Base-by-base conservation (phyloP, 805 yeast genomes). In the Metschnikowia vanudenii region DNA sequence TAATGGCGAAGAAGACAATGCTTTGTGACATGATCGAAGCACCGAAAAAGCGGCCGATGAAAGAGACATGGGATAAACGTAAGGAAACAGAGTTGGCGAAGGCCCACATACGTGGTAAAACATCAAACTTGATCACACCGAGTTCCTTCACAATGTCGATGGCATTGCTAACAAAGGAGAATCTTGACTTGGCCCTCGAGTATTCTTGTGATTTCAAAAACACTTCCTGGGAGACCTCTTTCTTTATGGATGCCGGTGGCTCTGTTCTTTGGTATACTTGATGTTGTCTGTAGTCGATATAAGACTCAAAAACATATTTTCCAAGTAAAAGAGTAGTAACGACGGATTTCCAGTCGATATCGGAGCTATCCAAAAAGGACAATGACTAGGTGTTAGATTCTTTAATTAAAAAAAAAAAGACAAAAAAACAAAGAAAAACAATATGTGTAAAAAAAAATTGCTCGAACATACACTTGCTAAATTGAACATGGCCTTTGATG, bases 271-370 rank as follows among this genome's bases (percentile, higher is more conserved):
- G 67, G 54, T 86, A 74, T 8, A 83, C 84, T 54, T 73, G 75
- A 62, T 85, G 86, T 64, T 94, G 98, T 58, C 97, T 84, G 54
- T 75, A 78, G 39, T 82, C 78, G 43, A 94, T 71, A 61, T 84
- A 84, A 3, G 85, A 75, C 56, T 88, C 94, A 62, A 90, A 90
- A 3, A 75, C 65, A 59, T 78, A 89, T 61, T 89, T 86, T 28
- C 86, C 87, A 13, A 84, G 71, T 3, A 95, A 77, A 59, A 89
- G 81, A 1, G 90, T 87, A 37, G 86, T 63, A 39, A 92, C 79
- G 37, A 91, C 71, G 11, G 75, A 58, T 61, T 88, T 89, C 97
- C 97, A 94, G 51, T 89, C 78, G 58, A 88, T 78, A 13, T 75
- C 74, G 3, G 94, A 84, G 40, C 68, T 71, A 61, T 89, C 96